A percentile compares a stretch with the other conserved stretches of the same genome.
Conservation (phyloP, 164 flowering plant species). For the Houttuynia cordata region DNA sequence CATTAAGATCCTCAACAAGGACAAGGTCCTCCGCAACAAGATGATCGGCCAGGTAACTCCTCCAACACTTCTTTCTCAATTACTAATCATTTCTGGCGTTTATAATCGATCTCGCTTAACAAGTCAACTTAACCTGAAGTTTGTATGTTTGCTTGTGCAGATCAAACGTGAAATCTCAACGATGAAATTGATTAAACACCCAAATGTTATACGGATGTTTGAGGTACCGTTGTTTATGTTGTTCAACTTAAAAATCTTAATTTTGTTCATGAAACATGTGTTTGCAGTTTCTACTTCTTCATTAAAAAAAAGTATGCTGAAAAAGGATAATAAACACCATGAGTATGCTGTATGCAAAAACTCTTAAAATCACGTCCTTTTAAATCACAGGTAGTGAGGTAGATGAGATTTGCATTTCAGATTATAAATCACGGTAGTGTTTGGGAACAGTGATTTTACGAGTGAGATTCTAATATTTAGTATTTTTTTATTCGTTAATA, state of each 20-base stretch:
- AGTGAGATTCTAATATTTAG: too few species aligned
- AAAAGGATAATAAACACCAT: too few species aligned
- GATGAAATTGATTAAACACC: conserved; percentile 80
- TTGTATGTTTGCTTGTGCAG: conserved; percentile 24
- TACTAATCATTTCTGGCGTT: background rate
- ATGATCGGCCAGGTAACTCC: conserved; percentile 62
- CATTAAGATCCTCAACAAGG: conserved; percentile 72
- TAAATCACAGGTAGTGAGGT: too few species aligned
- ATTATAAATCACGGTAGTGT: too few species aligned
- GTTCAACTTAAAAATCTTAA: background rate
- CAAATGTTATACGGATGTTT: conserved; percentile 78
- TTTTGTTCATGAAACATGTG: background rate
- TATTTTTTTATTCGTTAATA: too few species aligned
- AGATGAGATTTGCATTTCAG: too few species aligned
- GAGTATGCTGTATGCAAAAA: too few species aligned
- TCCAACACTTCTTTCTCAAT: background rate
- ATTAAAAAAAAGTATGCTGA: too few species aligned
- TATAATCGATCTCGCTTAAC: background rate
- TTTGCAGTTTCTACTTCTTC: too few species aligned
- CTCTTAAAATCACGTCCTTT: too few species aligned
- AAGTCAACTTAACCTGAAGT: background rate
- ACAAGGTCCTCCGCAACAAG: conserved; percentile 65
- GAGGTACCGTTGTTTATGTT: conserved; percentile 39
- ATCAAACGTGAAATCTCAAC: conserved; percentile 93
- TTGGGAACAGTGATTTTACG: too few species aligned